Conservation (phyloP, 345 rosid species). For the Boechera divaricarpa region DNA sequence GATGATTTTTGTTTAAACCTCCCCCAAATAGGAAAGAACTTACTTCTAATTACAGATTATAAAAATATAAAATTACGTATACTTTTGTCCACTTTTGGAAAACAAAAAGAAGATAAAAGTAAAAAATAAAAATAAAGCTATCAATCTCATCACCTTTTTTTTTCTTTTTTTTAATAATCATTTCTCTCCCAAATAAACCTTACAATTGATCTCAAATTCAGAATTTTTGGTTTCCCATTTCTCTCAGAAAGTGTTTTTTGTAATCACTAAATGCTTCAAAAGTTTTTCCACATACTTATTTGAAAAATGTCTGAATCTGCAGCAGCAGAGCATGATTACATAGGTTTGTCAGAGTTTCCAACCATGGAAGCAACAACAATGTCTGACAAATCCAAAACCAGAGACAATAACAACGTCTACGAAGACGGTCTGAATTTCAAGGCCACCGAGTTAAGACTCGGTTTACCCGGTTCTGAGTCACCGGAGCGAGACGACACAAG, state of each 20-base stretch:
- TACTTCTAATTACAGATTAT: constrained; percentile 17
- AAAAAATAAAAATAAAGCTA: constrained; percentile 9
- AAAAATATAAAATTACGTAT: not conserved
- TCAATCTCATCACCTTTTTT: constrained; percentile 4
- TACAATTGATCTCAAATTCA: constrained; percentile 24
- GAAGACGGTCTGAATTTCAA: constrained; percentile 51
- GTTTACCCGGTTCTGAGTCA: constrained; percentile 76
- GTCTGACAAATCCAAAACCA: constrained; percentile 43
- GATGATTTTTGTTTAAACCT: constrained; percentile 23
- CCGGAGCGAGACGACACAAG: constrained; percentile 51
- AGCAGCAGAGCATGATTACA: constrained; percentile 61
- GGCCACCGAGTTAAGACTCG: constrained; percentile 85
- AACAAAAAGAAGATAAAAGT: not conserved
- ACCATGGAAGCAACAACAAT: constrained; percentile 52
- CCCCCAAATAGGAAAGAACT: constrained; percentile 15
- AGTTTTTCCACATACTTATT: constrained; percentile 19
- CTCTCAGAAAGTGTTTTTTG: constrained; percentile 18
- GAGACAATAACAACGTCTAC: constrained; percentile 4
- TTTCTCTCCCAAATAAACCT: constrained; percentile 11
- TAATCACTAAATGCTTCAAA: constrained; percentile 34
- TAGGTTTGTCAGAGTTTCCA: constrained; percentile 57
- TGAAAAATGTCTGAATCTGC: constrained; percentile 49
- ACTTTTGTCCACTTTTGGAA: constrained; percentile 13
- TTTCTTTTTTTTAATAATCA: constrained; percentile 1
- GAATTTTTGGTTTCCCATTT: not conserved